Conservation (phyloP, 31 red algal species). For the Odonthalia washingtoniensis region DNA sequence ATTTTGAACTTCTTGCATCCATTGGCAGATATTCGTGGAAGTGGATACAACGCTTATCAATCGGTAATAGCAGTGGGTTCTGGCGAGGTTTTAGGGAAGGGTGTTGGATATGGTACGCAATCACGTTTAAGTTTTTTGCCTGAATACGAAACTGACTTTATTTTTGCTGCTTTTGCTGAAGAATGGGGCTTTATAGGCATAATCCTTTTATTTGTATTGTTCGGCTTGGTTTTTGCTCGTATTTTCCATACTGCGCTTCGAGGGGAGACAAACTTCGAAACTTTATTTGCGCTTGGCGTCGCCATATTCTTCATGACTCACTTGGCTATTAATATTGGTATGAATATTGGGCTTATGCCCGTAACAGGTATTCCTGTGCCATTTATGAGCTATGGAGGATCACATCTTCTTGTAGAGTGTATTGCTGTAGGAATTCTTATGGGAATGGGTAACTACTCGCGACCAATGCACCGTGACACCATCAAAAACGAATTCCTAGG, state of each 20-base stretch:
- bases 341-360: background rate
- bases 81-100: background rate
- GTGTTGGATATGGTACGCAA: background rate
- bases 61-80: background rate
- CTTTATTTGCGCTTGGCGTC: background rate
- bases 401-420: background rate
- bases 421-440: background rate
- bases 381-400: slow-evolving; percentile 2
- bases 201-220: background rate
- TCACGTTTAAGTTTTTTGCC: slow-evolving; percentile 6
- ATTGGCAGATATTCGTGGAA: background rate
- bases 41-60: background rate
- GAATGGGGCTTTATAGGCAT: slow-evolving; percentile 21
- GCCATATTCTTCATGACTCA: background rate
- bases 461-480: too few species aligned
- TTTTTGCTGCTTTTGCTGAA: slow-evolving; percentile 26
- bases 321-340: background rate
- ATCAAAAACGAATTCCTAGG: too few species aligned
- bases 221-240: background rate
- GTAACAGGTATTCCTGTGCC: slow-evolving; percentile 18
- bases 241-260: background rate
- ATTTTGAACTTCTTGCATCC: slow-evolving; percentile 3
- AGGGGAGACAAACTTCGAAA: slow-evolving; percentile 1
- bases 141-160: slow-evolving; percentile 1
- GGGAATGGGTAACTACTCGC: background rate